A percentile compares a stretch with the other conserved stretches of the same genome.
phyloP scores from a whole-genome alignment of 352 stramenopile genomes.

The Globisporangium acanthophoron region DNA sequence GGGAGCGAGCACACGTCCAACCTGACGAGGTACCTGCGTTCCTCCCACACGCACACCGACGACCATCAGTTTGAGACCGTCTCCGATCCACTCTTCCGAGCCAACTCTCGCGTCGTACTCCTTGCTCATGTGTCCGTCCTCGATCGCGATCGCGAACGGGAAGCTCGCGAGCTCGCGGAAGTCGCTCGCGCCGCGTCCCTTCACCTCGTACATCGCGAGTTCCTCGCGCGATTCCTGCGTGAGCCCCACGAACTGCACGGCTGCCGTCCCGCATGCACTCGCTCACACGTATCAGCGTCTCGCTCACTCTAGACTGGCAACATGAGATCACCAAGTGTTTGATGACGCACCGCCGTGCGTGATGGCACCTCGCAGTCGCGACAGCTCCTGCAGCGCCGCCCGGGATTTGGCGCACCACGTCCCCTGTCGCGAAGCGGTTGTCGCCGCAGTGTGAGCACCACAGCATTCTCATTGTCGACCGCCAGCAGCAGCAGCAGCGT shows the following conservation, averaged over 20 bases:
- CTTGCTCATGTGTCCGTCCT: conserved; percentile 68
- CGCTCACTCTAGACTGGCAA: neutral
- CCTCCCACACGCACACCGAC: neutral
- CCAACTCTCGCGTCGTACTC: conserved; percentile 21
- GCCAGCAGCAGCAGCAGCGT: neutral
- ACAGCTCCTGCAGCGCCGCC: conserved; percentile 40
- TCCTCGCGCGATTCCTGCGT: conserved; percentile 69
- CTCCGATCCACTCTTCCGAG: neutral
- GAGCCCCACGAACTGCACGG: conserved; percentile 53
- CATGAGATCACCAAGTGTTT: neutral
- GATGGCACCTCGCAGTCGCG: conserved; percentile 29
- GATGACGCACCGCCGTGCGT: conserved; percentile 24
- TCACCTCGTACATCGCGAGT: conserved; percentile 50
- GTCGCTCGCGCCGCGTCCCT: conserved; percentile 45
- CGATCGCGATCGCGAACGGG: conserved; percentile 55
- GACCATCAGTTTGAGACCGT: neutral
- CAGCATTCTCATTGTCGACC: neutral
- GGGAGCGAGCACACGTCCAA: conserved; percentile 50
- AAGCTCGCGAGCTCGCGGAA: conserved; percentile 51
- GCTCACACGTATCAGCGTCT: neutral
- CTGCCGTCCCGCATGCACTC: conserved; percentile 10
- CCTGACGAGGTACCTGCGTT: conserved; percentile 51
- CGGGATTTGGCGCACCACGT: conserved; percentile 61
- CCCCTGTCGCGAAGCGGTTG: conserved; percentile 20
- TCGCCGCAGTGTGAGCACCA: neutral